Evolutionary conservation across 148 eudicot genomes (phyloP).

Genomic region (Cornus suecica): DNA sequence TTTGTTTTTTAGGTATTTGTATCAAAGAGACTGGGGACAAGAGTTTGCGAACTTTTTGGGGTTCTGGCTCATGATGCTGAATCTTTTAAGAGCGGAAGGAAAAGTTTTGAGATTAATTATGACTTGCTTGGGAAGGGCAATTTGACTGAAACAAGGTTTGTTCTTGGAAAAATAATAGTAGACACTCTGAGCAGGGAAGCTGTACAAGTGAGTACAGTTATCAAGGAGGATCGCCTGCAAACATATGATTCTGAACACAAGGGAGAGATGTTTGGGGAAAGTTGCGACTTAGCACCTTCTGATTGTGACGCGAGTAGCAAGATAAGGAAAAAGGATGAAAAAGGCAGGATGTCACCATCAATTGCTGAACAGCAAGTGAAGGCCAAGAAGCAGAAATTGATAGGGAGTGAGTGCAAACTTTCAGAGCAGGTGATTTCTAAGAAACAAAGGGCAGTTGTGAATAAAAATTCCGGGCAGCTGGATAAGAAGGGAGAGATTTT

Average conservation of each 20-base stretch:
- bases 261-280: neutral
- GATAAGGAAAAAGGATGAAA: constrained; percentile 13
- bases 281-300: neutral
- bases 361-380: constrained; percentile 14
- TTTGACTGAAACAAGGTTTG: constrained; percentile 48
- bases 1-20: constrained; percentile 49
- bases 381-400: constrained; percentile 15
- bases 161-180: constrained; percentile 57
- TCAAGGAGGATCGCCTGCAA: constrained; percentile 12
- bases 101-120: constrained; percentile 31
- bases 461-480: neutral
- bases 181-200: constrained; percentile 43
- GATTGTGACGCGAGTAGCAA: neutral
- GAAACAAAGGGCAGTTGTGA: constrained; percentile 13
- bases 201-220: constrained; percentile 13
- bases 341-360: constrained; percentile 4
- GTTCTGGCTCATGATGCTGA: constrained; percentile 25
- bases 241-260: constrained; percentile 8
- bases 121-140: constrained; percentile 52
- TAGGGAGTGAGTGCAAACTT: neutral
- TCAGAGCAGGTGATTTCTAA: constrained; percentile 11
- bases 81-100: constrained; percentile 23
- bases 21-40: constrained; percentile 25
- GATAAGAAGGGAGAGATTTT: constrained; percentile 19
- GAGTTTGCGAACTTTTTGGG: constrained; percentile 31